Percentiles rank a stretch among this genome's conserved stretches.
These are phyloP conservation scores for Actinidia arguta DNA, from an alignment of 179 eudicot species.

Conservation along the genomic window DNA sequence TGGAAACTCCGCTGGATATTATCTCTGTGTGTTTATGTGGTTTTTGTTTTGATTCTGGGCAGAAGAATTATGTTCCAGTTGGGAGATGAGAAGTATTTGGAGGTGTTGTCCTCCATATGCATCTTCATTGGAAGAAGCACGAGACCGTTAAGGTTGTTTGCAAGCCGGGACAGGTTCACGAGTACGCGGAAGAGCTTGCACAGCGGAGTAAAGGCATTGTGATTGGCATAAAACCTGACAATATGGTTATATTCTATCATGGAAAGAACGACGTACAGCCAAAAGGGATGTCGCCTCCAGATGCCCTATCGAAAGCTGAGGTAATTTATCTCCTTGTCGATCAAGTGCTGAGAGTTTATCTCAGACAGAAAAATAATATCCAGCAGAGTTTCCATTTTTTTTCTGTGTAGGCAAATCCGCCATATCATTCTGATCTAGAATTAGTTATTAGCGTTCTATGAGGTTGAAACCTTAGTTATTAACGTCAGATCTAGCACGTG, in stretches of 20 bases:
- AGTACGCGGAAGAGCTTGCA: conserved; percentile 87
- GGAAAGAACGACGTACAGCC: conserved; percentile 96
- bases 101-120: conserved; percentile 99
- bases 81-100: conserved; percentile 99
- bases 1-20: background rate
- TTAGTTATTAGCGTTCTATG: background rate
- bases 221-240: conserved; percentile 85
- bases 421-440: background rate
- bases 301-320: conserved; percentile 91
- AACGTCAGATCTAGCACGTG: too few relatives aligned
- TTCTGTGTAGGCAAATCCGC: background rate
- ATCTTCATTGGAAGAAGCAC: conserved; percentile 95
- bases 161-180: conserved; percentile 87
- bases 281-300: conserved; percentile 86
- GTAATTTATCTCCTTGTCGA: conserved; percentile 37
- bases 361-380: background rate
- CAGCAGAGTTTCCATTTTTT: background rate
- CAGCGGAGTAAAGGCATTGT: conserved; percentile 88
- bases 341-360: conserved; percentile 6
- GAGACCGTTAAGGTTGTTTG: conserved; percentile 97
- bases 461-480: background rate
- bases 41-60: too few relatives aligned
- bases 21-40: too few relatives aligned
- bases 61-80: conserved; percentile 93
- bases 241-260: conserved; percentile 82